A percentile compares a stretch with the other conserved stretches of the same genome.
Conservation (phyloP, 345 rosid genomes). For the Fremontodendron californicum region DNA sequence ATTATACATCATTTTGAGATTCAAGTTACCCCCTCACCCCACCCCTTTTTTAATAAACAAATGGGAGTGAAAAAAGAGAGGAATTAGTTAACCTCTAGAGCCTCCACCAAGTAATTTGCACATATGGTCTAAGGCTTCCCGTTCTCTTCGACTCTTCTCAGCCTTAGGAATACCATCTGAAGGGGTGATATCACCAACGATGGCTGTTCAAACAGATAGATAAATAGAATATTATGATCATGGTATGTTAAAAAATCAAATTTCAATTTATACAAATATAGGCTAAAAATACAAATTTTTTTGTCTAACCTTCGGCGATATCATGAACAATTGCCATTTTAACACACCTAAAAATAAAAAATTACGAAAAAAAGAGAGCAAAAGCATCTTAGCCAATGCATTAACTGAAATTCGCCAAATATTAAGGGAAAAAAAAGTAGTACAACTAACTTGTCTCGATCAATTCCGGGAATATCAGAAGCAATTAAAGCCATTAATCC, state of each 20-base stretch:
- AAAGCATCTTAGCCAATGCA: background rate
- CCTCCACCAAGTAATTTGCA: constrained; percentile 87
- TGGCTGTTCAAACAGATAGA: constrained; percentile 47
- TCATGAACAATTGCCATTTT: constrained; percentile 97
- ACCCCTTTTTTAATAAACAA: background rate
- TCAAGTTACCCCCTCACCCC: background rate
- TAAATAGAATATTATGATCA: background rate
- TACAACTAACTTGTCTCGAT: constrained; percentile 65
- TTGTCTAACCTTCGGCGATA: constrained; percentile 71
- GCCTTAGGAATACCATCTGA: constrained; percentile 80
- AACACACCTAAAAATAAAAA: constrained; percentile 55
- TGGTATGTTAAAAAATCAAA: background rate
- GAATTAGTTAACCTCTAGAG: constrained; percentile 48
- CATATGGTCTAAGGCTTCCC: constrained; percentile 84
- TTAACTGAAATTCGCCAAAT: background rate
- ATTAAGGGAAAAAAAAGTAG: background rate
- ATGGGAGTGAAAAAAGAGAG: background rate
- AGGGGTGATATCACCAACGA: constrained; percentile 95
- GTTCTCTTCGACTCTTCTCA: constrained; percentile 81
- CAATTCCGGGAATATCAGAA: constrained; percentile 72
- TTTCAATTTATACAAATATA: background rate
- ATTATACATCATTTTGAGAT: background rate
- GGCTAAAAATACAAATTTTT: background rate
- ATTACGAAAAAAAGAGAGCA: background rate
- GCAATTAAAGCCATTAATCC: constrained; percentile 84